A percentile compares a stretch with the other conserved stretches of the same genome.
Evolutionary conservation across 2,329 filamentous ascomycete genomes (phyloP).

Genomic region (Geoglossum cookeanum): DNA sequence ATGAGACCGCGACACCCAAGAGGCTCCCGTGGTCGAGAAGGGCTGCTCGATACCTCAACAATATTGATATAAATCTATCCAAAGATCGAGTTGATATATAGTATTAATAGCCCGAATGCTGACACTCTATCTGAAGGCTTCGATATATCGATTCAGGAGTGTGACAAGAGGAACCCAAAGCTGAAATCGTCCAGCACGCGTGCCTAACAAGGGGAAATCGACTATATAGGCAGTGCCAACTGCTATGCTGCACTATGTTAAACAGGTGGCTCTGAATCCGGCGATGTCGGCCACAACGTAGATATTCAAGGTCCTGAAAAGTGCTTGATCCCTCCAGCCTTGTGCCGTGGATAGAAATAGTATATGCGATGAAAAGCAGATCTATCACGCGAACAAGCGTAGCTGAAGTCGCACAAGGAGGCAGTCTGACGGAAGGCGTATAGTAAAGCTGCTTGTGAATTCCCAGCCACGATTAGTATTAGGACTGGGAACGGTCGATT

Average conservation of each 20-base stretch:
- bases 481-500: background rate
- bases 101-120: background rate
- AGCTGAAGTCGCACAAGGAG: background rate
- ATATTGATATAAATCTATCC: background rate
- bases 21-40: background rate
- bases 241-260: background rate
- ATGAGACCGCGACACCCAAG: background rate
- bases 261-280: background rate
- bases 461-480: slow-evolving; percentile 1
- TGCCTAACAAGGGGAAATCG: background rate
- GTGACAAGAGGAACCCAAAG: background rate
- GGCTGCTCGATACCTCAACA: background rate
- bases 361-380: background rate
- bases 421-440: background rate
- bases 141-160: background rate
- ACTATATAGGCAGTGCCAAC: background rate
- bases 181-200: background rate
- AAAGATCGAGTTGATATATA: background rate
- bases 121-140: background rate
- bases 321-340: background rate
- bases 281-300: background rate
- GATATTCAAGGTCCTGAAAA: background rate
- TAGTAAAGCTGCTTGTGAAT: background rate
- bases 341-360: background rate
- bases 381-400: background rate